phyloP scores from a whole-genome alignment of 257 asterid species.

The Salvia splendens region DNA sequence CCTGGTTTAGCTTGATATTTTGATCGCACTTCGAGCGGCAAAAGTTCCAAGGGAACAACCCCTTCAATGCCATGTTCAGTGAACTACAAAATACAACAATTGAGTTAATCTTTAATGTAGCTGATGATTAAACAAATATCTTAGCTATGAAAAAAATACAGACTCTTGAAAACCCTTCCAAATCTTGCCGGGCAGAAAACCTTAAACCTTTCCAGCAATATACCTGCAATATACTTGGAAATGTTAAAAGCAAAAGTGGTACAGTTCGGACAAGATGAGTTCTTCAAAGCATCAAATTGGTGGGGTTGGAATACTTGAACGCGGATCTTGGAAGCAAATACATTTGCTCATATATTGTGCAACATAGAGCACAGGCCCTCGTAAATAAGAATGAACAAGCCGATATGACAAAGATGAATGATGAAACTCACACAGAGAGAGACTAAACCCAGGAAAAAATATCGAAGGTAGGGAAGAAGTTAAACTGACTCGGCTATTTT shows the following conservation, averaged over 20 bases:
- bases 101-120: conserved; percentile 2
- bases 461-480: conserved; percentile 28
- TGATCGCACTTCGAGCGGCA: conserved; percentile 67
- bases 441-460: conserved; percentile 27
- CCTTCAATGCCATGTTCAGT: conserved; percentile 97
- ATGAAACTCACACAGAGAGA: conserved; percentile 15
- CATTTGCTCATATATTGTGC: too few species aligned
- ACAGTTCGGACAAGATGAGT: neutral
- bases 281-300: neutral
- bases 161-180: conserved; percentile 96
- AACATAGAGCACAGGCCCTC: neutral
- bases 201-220: conserved; percentile 99
- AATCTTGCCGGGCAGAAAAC: conserved; percentile 96
- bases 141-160: conserved; percentile 27
- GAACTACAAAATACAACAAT: conserved; percentile 54
- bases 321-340: neutral
- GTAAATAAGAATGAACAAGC: neutral
- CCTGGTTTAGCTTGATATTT: conserved; percentile 84
- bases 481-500: conserved; percentile 73
- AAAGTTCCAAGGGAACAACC: conserved; percentile 88
- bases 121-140: neutral
- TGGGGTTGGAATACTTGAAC: neutral
- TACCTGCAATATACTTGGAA: conserved; percentile 54
- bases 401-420: conserved; percentile 17
- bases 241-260: conserved; percentile 16